These are phyloP conservation scores for Sclerospora graminicola DNA, from an alignment of 352 stramenopile species.

Conservation along the genomic window DNA sequence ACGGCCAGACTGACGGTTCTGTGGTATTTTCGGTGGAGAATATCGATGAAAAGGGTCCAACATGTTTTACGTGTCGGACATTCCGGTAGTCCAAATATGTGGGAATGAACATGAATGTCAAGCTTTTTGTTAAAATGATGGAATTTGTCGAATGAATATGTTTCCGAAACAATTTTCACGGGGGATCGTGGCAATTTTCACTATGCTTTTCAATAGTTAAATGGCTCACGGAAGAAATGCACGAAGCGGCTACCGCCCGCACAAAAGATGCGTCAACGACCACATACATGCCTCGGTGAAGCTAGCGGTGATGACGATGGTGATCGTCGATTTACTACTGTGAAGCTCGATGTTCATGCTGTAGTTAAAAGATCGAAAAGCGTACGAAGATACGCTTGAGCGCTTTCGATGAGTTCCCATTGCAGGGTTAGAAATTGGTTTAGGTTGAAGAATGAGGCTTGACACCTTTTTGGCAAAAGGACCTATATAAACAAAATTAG, in stretches of 20 bases:
- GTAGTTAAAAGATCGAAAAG: too few relatives aligned
- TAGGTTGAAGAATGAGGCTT: too few relatives aligned
- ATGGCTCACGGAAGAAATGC: conserved; percentile 60
- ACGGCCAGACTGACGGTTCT: conserved; percentile 35
- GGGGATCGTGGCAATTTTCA: conserved; percentile 48
- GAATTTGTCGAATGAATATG: conserved; percentile 60
- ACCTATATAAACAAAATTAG: too few relatives aligned
- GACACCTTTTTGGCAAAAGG: too few relatives aligned
- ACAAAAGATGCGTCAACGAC: conserved; percentile 31
- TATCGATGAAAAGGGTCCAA: conserved; percentile 11
- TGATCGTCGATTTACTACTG: conserved; percentile 42
- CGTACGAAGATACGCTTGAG: too few relatives aligned
- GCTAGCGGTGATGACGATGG: conserved; percentile 3
- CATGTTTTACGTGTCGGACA: conserved; percentile 33
- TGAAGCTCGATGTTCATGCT: conserved; percentile 54
- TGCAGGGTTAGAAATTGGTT: too few relatives aligned
- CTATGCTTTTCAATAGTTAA: conserved; percentile 77
- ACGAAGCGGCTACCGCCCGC: conserved; percentile 22
- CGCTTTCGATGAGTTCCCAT: too few relatives aligned
- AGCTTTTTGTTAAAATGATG: conserved; percentile 37
- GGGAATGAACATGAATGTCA: conserved; percentile 40
- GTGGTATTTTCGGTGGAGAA: conserved; percentile 45
- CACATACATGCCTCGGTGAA: conserved; percentile 35
- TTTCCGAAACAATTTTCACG: conserved; percentile 55
- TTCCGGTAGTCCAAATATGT: conserved; percentile 55